Evolutionary conservation across 305 asterid species (phyloP).

Genomic region (Nicotiana rustica): DNA sequence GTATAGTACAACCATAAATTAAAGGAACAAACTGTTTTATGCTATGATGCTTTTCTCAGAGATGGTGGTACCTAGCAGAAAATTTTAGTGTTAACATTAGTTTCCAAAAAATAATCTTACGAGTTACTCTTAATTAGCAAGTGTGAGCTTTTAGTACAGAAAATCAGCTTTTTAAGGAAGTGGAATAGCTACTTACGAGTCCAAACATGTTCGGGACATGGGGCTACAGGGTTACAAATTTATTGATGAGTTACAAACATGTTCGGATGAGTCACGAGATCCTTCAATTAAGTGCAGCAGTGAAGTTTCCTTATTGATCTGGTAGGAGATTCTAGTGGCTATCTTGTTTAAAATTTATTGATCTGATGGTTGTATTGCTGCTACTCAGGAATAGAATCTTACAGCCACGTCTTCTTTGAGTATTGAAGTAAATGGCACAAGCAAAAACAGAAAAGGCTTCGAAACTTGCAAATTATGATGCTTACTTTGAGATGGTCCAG

Average conservation of each 20-base stretch:
- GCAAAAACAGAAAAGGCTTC: constrained; percentile 36
- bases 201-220: neutral
- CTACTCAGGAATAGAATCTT: constrained; percentile 13
- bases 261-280: neutral
- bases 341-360: neutral
- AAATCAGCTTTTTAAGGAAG: neutral
- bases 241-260: too few relatives aligned
- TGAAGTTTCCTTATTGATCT: neutral
- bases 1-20: neutral
- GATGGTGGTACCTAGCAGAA: neutral
- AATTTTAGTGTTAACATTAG: neutral
- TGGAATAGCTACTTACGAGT: neutral
- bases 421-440: constrained; percentile 50
- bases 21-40: neutral
- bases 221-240: neutral
- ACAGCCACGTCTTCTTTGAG: neutral
- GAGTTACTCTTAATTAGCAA: neutral
- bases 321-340: neutral
- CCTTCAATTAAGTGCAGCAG: neutral
- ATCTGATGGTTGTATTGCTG: neutral
- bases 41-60: neutral
- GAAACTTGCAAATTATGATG: constrained; percentile 56
- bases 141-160: neutral
- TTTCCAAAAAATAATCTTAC: neutral
- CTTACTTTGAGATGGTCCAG: constrained; percentile 76